Conservation (phyloP, 2,329 filamentous ascomycete genomes). For the Botryosphaeria dothidea region DNA sequence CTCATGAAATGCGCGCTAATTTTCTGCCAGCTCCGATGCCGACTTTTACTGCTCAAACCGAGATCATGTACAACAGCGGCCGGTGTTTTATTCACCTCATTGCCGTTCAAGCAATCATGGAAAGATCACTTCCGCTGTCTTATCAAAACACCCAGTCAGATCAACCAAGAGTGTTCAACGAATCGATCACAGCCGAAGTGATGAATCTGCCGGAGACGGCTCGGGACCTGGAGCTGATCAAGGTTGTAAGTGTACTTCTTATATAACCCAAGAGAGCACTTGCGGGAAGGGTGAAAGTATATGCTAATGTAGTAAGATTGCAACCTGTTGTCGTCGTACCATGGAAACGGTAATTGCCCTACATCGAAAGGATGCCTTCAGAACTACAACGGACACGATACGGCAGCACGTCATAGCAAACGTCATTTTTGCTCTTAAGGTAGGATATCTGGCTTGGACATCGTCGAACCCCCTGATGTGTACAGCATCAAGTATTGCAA, state of each 20-base stretch:
- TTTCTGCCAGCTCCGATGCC: neutral
- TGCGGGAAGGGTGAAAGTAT: too few relatives aligned
- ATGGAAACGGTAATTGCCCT: conserved; percentile 7
- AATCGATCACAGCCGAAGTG: neutral
- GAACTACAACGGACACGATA: neutral
- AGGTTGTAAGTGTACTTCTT: neutral
- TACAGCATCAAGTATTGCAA: too few relatives aligned
- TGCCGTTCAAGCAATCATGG: conserved; percentile 13
- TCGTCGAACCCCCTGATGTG: too few relatives aligned
- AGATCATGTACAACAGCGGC: conserved; percentile 6
- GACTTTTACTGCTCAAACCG: neutral
- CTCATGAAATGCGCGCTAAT: neutral
- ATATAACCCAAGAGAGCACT: too few relatives aligned
- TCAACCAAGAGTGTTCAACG: neutral
- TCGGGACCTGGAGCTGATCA: conserved; percentile 12
- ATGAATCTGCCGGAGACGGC: conserved; percentile 6
- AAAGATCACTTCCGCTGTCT: conserved; percentile 5
- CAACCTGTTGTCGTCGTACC: neutral
- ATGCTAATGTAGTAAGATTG: neutral
- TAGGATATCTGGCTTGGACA: neutral
- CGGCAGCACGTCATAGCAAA: neutral
- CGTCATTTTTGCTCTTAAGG: conserved; percentile 5
- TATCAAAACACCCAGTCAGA: neutral
- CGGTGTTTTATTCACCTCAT: conserved; percentile 14
- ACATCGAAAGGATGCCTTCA: neutral